Percentiles rank a stretch among this genome's conserved stretches.
These are phyloP conservation scores for Rossbeevera mucosa DNA, from an alignment of 768 basidiomycete genomes.

Conservation along the genomic window DNA sequence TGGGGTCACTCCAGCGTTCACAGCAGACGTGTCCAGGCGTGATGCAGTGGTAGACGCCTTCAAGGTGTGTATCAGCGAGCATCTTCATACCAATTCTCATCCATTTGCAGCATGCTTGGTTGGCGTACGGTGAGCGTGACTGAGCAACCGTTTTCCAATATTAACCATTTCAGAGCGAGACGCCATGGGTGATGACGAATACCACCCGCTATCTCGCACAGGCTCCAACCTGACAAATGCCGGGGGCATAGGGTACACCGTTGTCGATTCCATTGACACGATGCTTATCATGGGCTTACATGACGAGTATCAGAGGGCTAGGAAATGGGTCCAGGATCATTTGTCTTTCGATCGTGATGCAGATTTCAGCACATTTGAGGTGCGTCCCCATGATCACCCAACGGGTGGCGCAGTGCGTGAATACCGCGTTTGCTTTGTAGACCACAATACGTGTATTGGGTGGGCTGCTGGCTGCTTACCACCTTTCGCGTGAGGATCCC, in stretches of 20 bases:
- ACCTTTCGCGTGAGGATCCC: slow-evolving; percentile 63
- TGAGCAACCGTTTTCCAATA: background rate
- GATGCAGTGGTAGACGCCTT: slow-evolving; percentile 77
- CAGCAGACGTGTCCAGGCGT: slow-evolving; percentile 57
- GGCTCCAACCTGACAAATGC: slow-evolving; percentile 77
- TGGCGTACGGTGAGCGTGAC: slow-evolving; percentile 62
- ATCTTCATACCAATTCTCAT: slow-evolving; percentile 2
- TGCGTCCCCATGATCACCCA: slow-evolving; percentile 30
- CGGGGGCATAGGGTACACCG: slow-evolving; percentile 85
- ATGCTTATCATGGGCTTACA: slow-evolving; percentile 81
- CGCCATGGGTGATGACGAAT: slow-evolving; percentile 91
- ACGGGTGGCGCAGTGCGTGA: background rate
- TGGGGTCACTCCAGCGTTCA: slow-evolving; percentile 24
- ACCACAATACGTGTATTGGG: slow-evolving; percentile 92
- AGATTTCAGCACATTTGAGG: slow-evolving; percentile 88
- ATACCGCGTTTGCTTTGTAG: slow-evolving; percentile 36
- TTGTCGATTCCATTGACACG: slow-evolving; percentile 84
- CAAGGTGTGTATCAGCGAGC: slow-evolving; percentile 47
- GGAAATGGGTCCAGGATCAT: slow-evolving; percentile 67
- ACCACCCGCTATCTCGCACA: slow-evolving; percentile 71
- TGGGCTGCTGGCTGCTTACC: slow-evolving; percentile 82
- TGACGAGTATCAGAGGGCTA: slow-evolving; percentile 73
- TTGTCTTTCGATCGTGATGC: slow-evolving; percentile 76
- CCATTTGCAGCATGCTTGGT: slow-evolving; percentile 70
- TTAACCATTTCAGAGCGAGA: slow-evolving; percentile 57